Evolutionary conservation across 257 asterid genomes (phyloP).

Genomic region (Verbena officinalis): DNA sequence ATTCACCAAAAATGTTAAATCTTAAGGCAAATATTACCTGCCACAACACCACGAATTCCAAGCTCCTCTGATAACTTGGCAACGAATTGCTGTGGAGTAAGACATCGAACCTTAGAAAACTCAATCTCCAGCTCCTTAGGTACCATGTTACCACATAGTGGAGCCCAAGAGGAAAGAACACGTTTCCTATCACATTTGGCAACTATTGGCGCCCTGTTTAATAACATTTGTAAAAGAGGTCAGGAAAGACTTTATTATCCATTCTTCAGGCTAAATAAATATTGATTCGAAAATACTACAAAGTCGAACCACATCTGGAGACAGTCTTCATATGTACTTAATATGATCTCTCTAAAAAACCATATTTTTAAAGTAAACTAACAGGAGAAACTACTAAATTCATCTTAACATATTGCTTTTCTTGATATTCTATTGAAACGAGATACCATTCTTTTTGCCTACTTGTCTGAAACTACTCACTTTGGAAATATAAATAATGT

Average conservation of each 20-base stretch:
- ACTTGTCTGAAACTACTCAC: not conserved
- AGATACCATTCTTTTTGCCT: not conserved
- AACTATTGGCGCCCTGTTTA: conserved; percentile 79
- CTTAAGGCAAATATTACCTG: conserved; percentile 52
- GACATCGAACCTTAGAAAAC: conserved; percentile 80
- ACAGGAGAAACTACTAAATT: not conserved
- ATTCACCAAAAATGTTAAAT: conserved; percentile 1
- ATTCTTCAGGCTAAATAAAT: conserved; percentile 11
- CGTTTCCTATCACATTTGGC: conserved; percentile 90
- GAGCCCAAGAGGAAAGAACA: conserved; percentile 86
- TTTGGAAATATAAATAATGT: not conserved
- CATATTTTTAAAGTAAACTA: not conserved
- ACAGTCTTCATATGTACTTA: not conserved
- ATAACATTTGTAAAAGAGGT: conserved; percentile 16
- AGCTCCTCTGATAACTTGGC: conserved; percentile 79
- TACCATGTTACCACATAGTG: conserved; percentile 52
- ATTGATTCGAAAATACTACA: not conserved
- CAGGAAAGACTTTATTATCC: conserved; percentile 10
- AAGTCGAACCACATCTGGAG: conserved; percentile 5
- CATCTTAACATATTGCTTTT: not conserved
- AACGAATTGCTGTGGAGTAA: conserved; percentile 81
- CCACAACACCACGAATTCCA: conserved; percentile 87
- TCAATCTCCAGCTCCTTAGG: conserved; percentile 77
- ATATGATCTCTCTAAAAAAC: conserved; percentile 1
- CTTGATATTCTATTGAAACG: not conserved